Conservation (phyloP, 164 flowering plant genomes). For the Kalanchoe fedtschenkoi region DNA sequence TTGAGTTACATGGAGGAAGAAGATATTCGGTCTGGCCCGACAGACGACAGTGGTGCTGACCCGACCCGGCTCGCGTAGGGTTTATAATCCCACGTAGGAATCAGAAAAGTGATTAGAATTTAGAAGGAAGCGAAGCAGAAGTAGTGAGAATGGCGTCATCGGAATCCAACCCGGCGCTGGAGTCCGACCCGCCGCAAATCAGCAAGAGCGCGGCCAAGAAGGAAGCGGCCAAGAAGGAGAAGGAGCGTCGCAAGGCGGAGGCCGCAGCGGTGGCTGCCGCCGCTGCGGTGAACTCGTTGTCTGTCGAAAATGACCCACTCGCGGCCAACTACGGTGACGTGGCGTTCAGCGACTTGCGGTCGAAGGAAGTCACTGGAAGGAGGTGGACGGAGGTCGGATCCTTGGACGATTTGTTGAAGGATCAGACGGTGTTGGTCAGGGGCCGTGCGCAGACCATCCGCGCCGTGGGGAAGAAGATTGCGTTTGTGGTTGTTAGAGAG, state of each 20-base stretch:
- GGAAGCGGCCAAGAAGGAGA: slow-evolving; percentile 45
- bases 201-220: slow-evolving; percentile 50
- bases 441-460: slow-evolving; percentile 75
- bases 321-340: slow-evolving; percentile 66
- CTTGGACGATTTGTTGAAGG: slow-evolving; percentile 30
- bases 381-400: slow-evolving; percentile 34
- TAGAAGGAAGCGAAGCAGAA: no score
- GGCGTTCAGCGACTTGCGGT: slow-evolving; percentile 42
- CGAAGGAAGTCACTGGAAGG: slow-evolving; percentile 37
- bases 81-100: no score
- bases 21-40: no score
- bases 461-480: slow-evolving; percentile 69
- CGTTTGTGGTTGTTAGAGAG: slow-evolving; percentile 68
- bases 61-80: no score
- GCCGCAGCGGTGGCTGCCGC: slow-evolving; percentile 25
- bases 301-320: slow-evolving; percentile 31
- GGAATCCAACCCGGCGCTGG: neutral
- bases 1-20: no score
- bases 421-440: slow-evolving; percentile 40
- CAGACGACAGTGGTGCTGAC: no score
- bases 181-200: slow-evolving; percentile 1
- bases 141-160: neutral
- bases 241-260: slow-evolving; percentile 39
- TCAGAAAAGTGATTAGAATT: no score
- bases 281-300: slow-evolving; percentile 12